A percentile compares a stretch with the other conserved stretches of the same genome.
Conservation (phyloP, 768 basidiomycete genomes). For the Lactarius hengduanensis region DNA sequence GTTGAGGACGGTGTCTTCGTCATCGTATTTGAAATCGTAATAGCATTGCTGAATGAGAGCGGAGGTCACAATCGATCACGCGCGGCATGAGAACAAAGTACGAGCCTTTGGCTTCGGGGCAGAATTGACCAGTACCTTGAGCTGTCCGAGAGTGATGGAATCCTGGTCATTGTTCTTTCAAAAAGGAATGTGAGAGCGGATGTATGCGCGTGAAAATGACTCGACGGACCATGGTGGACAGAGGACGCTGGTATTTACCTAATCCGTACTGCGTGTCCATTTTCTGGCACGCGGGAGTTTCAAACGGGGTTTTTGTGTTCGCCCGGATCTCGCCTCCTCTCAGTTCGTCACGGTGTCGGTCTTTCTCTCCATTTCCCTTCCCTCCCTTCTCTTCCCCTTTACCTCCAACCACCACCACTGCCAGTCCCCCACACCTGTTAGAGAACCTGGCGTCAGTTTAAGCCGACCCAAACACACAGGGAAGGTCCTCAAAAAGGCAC, state of each 20-base stretch:
- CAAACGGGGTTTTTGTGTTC: conserved; percentile 24
- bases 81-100: conserved; percentile 12
- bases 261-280: conserved; percentile 10
- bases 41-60: conserved; percentile 62
- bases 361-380: conserved; percentile 30
- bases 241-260: conserved; percentile 1
- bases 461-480: conserved; percentile 20
- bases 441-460: conserved; percentile 22
- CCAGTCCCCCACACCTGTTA: conserved; percentile 23
- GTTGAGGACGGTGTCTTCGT: conserved; percentile 93
- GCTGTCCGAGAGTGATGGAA: conserved; percentile 79
- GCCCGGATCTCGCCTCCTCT: conserved; percentile 30
- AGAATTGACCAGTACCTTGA: conserved; percentile 67
- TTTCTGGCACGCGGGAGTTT: conserved; percentile 21
- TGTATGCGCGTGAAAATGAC: not conserved
- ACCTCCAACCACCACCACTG: conserved; percentile 32
- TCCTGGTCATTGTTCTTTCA: conserved; percentile 44
- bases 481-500: conserved; percentile 65
- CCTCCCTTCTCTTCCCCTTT: conserved; percentile 30
- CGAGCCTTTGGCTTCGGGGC: conserved; percentile 74
- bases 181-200: not conserved
- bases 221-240: conserved; percentile 16
- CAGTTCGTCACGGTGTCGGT: conserved; percentile 25
- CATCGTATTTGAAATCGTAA: conserved; percentile 93
- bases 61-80: conserved; percentile 1